Conservation (phyloP, 2,329 filamentous ascomycete species). For the Fusarium falciforme region DNA sequence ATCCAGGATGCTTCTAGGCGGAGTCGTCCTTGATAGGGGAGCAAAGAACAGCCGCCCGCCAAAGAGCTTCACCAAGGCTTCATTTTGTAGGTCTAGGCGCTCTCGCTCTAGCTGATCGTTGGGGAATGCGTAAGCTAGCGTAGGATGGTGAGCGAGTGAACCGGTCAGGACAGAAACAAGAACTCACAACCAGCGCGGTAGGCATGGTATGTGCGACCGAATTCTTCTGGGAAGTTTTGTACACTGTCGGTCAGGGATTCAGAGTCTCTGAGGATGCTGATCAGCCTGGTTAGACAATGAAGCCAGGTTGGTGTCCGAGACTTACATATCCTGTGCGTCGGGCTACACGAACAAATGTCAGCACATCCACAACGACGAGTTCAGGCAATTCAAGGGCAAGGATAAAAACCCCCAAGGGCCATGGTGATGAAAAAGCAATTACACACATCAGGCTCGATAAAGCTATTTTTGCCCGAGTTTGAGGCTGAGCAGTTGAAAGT, state of each 20-base stretch:
- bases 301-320: not conserved
- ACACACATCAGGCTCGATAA: constrained; percentile 50
- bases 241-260: constrained; percentile 56
- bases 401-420: not conserved
- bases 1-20: constrained; percentile 54
- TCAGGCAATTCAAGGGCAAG: not conserved
- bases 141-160: constrained; percentile 5
- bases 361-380: constrained; percentile 1
- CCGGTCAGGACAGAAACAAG: not conserved
- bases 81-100: constrained; percentile 54
- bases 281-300: constrained; percentile 22
- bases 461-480: constrained; percentile 44
- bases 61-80: constrained; percentile 52
- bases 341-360: constrained; percentile 39
- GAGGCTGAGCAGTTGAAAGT: constrained; percentile 47
- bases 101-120: constrained; percentile 58
- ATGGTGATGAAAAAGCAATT: not conserved
- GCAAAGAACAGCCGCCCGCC: constrained; percentile 56
- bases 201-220: constrained; percentile 60
- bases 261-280: constrained; percentile 42
- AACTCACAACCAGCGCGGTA: constrained; percentile 60
- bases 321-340: constrained; percentile 40
- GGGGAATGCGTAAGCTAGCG: constrained; percentile 58
- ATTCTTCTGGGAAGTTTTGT: constrained; percentile 55
- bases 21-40: constrained; percentile 50